Evolutionary conservation across 23 red algal species (phyloP).

Genomic region (Gracilaria vermiculophylla): DNA sequence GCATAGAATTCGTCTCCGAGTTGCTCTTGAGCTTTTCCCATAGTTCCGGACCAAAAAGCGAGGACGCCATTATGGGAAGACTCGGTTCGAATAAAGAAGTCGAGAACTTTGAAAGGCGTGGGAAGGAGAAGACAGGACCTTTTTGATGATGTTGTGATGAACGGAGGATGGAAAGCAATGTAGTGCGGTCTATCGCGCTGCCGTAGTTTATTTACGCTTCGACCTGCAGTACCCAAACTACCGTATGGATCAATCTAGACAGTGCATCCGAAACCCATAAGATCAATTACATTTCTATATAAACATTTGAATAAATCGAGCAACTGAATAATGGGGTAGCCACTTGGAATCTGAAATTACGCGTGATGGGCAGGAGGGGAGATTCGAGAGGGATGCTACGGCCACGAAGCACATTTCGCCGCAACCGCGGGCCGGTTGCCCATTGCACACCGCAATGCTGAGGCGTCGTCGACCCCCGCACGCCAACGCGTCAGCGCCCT

Average conservation of each 20-base stretch:
- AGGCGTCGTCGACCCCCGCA: background rate
- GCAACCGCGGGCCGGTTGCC: background rate
- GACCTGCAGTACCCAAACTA: no score
- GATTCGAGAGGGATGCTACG: background rate
- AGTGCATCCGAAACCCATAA: background rate
- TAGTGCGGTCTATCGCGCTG: no score
- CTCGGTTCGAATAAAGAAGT: background rate
- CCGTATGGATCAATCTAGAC: background rate
- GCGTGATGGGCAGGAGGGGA: background rate
- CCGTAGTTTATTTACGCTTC: background rate
- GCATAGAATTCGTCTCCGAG: constrained; percentile 47
- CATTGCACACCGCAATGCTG: background rate
- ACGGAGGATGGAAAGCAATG: no score
- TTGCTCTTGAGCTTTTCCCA: constrained; percentile 68
- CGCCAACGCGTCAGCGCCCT: background rate
- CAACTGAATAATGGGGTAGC: background rate
- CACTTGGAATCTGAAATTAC: no score
- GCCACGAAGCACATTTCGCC: background rate
- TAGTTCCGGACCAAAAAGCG: constrained; percentile 76
- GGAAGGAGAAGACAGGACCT: no score
- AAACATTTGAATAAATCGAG: background rate
- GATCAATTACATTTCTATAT: background rate
- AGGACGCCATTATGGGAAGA: background rate
- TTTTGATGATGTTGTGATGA: no score
- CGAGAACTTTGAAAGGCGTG: no score